These are phyloP conservation scores for Colletotrichum sojae DNA, from an alignment of 2,329 filamentous ascomycete species.

Conservation along the genomic window DNA sequence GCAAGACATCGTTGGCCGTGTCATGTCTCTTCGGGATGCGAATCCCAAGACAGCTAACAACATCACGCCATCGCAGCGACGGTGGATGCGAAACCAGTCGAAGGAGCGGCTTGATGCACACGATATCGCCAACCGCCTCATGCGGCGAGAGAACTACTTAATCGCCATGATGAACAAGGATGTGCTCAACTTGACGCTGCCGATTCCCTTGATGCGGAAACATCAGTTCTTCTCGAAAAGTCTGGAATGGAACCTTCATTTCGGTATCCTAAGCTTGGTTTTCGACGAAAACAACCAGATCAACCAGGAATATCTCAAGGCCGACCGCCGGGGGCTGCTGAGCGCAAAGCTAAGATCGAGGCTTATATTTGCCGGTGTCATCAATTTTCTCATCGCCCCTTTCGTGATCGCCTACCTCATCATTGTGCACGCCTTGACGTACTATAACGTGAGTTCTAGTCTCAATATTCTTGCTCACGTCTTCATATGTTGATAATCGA, in stretches of 20 bases:
- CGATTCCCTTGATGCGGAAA: constrained; percentile 84
- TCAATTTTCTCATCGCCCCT: constrained; percentile 89
- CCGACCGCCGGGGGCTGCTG: constrained; percentile 82
- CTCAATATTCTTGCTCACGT: not conserved
- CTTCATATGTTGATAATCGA: constrained; percentile 2
- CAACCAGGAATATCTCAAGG: constrained; percentile 86
- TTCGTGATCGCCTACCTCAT: constrained; percentile 90
- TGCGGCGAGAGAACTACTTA: constrained; percentile 97
- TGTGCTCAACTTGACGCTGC: constrained; percentile 87
- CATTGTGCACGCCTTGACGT: constrained; percentile 92
- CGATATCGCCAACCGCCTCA: constrained; percentile 95
- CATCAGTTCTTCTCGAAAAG: constrained; percentile 90
- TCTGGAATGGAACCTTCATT: constrained; percentile 91
- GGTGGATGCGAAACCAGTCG: constrained; percentile 84
- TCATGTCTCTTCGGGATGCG: constrained; percentile 87
- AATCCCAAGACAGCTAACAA: constrained; percentile 84
- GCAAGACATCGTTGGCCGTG: constrained; percentile 88
- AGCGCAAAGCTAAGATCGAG: constrained; percentile 83
- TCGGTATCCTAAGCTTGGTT: constrained; percentile 92
- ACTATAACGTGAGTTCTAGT: constrained; percentile 80
- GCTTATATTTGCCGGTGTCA: constrained; percentile 85
- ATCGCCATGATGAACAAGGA: constrained; percentile 99
- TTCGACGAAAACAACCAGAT: constrained; percentile 93
- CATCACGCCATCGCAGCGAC: constrained; percentile 65
- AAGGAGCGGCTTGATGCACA: constrained; percentile 96